A percentile compares a stretch with the other conserved stretches of the same genome.
Evolutionary conservation across 2,329 filamentous ascomycete species (phyloP).

Genomic region (Pseudophaeomoniella oleicola): DNA sequence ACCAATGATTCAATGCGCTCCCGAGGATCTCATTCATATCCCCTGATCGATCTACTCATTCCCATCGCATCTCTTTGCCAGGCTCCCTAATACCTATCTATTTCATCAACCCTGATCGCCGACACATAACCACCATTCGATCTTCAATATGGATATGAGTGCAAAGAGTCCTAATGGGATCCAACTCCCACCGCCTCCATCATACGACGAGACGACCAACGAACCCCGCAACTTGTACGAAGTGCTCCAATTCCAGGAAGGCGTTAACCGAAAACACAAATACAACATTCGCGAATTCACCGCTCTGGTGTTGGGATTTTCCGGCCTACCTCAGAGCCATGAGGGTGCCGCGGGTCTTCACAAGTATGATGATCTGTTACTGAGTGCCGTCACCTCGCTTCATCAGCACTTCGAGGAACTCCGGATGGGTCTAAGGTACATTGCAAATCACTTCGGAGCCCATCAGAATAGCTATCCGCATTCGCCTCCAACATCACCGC

Average conservation of each 20-base stretch:
- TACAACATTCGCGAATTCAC: not conserved
- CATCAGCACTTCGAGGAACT: not conserved
- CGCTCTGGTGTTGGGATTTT: not conserved
- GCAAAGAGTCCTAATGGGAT: not conserved
- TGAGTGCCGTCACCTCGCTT: not conserved
- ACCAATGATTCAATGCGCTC: too few species aligned
- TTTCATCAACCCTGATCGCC: too few species aligned
- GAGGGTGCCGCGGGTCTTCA: not conserved
- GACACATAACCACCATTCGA: too few species aligned
- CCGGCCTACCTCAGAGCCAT: not conserved
- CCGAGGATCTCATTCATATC: too few species aligned
- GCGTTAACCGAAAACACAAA: not conserved
- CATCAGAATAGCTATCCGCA: not conserved
- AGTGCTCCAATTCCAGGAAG: not conserved
- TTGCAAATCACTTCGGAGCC: not conserved
- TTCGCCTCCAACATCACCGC: not conserved
- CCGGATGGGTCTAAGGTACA: not conserved
- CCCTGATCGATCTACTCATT: too few species aligned
- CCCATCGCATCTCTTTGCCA: too few species aligned
- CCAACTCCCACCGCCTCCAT: not conserved
- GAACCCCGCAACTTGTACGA: not conserved
- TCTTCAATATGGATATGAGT: not conserved
- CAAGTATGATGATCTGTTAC: not conserved
- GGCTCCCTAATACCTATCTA: too few species aligned
- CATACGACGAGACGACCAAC: not conserved